phyloP scores from a whole-genome alignment of 805 yeast species.

The Hanseniaspora meyeri region DNA sequence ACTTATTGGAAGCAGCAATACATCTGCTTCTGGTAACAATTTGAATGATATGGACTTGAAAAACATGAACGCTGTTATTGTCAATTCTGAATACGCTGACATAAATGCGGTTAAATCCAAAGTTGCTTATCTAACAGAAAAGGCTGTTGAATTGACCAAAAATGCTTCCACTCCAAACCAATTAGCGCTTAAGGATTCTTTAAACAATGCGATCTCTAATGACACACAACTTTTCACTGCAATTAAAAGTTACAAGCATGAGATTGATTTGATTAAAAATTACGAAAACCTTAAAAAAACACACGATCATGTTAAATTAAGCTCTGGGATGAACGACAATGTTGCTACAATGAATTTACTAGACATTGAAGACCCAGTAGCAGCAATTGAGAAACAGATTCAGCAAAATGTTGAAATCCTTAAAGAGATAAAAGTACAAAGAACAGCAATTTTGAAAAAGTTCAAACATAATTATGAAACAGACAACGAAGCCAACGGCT shows the following conservation, averaged over 20 bases:
- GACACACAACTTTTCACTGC: conserved; percentile 43
- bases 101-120: conserved; percentile 26
- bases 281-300: conserved; percentile 34
- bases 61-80: conserved; percentile 23
- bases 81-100: conserved; percentile 23
- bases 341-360: conserved; percentile 35
- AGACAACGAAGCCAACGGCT: conserved; percentile 54
- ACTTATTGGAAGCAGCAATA: conserved; percentile 38
- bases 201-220: conserved; percentile 48
- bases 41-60: conserved; percentile 21
- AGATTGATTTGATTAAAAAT: conserved; percentile 33
- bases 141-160: conserved; percentile 26
- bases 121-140: conserved; percentile 27
- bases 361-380: conserved; percentile 50
- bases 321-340: neutral
- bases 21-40: conserved; percentile 20
- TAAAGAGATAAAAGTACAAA: conserved; percentile 4
- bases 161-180: conserved; percentile 43
- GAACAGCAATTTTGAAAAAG: conserved; percentile 2
- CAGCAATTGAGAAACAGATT: conserved; percentile 15
- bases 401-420: neutral
- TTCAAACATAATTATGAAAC: neutral
- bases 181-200: conserved; percentile 43
- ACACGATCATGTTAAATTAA: conserved; percentile 23
- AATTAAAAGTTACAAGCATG: conserved; percentile 33